phyloP scores from a whole-genome alignment of 75 land plant genomes.

The Larix kaempferi region DNA sequence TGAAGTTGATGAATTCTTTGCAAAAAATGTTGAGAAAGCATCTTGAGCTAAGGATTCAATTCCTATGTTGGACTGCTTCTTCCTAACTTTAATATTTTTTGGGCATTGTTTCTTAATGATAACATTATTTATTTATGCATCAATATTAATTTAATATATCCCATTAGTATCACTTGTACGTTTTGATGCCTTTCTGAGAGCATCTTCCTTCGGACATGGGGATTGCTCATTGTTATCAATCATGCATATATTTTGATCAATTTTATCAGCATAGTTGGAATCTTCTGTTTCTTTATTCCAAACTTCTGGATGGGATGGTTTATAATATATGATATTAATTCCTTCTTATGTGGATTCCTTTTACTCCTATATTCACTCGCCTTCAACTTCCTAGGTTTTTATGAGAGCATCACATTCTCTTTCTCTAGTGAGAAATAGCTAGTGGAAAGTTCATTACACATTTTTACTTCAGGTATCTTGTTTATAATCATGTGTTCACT shows the following conservation, averaged over 20 bases:
- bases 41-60: neutral
- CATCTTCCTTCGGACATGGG: neutral
- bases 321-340: too few species aligned
- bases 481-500: neutral
- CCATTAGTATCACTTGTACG: neutral
- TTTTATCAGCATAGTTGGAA: neutral
- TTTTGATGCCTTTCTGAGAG: neutral
- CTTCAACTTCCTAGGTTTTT: slow-evolving; percentile 1
- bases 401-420: neutral
- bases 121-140: neutral
- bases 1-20: neutral
- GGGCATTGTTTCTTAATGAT: neutral
- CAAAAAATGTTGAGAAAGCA: neutral
- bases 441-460: neutral
- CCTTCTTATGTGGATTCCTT: neutral
- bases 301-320: too few species aligned
- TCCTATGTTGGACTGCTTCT: neutral
- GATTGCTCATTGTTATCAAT: neutral
- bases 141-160: neutral
- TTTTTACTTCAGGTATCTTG: neutral
- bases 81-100: neutral
- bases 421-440: neutral
- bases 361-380: neutral
- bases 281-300: too few species aligned
- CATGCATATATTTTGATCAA: neutral